These are phyloP conservation scores for Tuber brumale DNA, from an alignment of 495 filamentous ascomycete genomes.

Conservation along the genomic window DNA sequence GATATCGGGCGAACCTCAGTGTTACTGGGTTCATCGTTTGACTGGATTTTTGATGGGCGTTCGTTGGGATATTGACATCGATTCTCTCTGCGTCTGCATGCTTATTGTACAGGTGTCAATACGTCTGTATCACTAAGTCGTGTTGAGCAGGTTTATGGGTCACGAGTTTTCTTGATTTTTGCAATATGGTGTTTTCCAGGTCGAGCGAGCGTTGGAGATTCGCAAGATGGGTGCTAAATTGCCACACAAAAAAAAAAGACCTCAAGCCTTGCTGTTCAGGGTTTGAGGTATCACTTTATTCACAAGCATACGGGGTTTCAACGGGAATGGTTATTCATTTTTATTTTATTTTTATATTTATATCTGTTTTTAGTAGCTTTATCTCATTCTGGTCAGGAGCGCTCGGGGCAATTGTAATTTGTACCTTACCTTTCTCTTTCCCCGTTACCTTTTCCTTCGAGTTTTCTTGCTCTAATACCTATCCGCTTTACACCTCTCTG, in stretches of 20 bases:
- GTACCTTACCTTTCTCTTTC: conserved; percentile 5
- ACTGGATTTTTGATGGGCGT: not conserved
- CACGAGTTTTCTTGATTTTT: conserved; percentile 33
- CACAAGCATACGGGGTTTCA: conserved; percentile 4
- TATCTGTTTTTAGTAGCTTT: not conserved
- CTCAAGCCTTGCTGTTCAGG: conserved; percentile 5
- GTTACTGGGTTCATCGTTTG: not conserved
- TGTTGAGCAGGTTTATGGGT: conserved; percentile 35
- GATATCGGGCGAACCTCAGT: not conserved
- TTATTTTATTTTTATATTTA: not conserved
- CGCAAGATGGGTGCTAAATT: conserved; percentile 33
- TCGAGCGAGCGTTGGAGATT: conserved; percentile 32
- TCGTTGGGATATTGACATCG: conserved; percentile 3
- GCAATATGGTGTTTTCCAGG: conserved; percentile 35
- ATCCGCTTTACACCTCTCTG: not conserved
- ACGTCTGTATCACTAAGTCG: conserved; percentile 14
- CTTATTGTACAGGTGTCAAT: not conserved
- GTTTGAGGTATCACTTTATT: conserved; percentile 11
- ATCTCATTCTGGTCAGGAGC: conserved; percentile 11
- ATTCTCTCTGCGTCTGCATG: conserved; percentile 1
- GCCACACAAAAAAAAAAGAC: conserved; percentile 18
- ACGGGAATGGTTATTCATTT: conserved; percentile 8
- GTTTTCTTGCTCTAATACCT: conserved; percentile 6
- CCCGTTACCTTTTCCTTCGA: not conserved
- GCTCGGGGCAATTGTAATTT: conserved; percentile 12